Conservation (phyloP, 116 monocot species). For the Cymodocea nodosa region DNA sequence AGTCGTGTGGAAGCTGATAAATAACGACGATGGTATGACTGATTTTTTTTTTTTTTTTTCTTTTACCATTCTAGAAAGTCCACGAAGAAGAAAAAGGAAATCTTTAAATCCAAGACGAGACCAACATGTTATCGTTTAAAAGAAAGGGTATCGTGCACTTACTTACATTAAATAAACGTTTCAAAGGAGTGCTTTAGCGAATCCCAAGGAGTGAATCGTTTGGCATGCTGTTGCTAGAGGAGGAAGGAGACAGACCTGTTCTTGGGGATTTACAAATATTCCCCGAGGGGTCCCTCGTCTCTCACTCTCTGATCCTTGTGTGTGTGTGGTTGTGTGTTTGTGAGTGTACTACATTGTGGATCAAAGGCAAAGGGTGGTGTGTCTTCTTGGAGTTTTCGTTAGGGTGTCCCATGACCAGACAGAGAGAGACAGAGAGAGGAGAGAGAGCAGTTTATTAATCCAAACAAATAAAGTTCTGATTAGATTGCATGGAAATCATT, state of each 20-base stretch:
- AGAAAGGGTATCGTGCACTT: too few species aligned
- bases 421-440: too few species aligned
- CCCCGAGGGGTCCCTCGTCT: not conserved
- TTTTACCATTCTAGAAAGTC: too few species aligned
- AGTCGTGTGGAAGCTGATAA: too few species aligned
- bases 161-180: too few species aligned
- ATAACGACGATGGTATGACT: too few species aligned
- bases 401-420: not conserved
- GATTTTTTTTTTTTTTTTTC: too few species aligned
- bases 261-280: constrained; percentile 7
- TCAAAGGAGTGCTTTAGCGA: not conserved
- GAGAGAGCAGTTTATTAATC: not conserved
- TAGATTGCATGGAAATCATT: constrained; percentile 7
- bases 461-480: not conserved
- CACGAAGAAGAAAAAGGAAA: too few species aligned
- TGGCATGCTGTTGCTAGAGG: not conserved
- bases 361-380: not conserved
- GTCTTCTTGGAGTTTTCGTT: constrained; percentile 1
- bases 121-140: too few species aligned
- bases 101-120: too few species aligned
- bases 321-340: not conserved
- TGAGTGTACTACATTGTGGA: too few species aligned
- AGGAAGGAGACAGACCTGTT: constrained; percentile 1
- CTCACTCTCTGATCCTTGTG: not conserved
- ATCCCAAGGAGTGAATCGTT: not conserved